These are phyloP conservation scores for Spathaspora boniae DNA, from an alignment of 805 yeast genomes.

Conservation along the genomic window DNA sequence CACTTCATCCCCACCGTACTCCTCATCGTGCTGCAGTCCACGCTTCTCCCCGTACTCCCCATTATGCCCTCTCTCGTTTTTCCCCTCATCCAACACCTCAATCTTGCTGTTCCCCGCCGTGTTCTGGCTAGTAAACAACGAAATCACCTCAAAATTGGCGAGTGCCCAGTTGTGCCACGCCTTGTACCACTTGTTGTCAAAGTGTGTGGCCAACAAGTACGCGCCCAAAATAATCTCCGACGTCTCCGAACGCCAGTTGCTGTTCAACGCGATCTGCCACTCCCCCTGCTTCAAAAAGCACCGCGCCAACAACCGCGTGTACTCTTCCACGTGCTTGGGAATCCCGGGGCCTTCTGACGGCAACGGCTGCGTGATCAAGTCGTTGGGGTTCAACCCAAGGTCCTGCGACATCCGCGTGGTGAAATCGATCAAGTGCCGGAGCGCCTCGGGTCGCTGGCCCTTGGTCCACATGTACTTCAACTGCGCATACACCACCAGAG, in stretches of 20 bases:
- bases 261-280: constrained; percentile 86
- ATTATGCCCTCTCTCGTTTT: constrained; percentile 6
- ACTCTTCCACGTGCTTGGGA: constrained; percentile 73
- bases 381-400: constrained; percentile 81
- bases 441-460: constrained; percentile 83
- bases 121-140: constrained; percentile 44
- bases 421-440: constrained; percentile 81
- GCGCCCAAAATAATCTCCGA: constrained; percentile 88
- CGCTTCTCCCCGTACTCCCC: background rate
- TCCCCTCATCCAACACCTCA: constrained; percentile 15
- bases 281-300: constrained; percentile 98
- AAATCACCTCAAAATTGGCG: constrained; percentile 93
- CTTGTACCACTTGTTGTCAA: constrained; percentile 90
- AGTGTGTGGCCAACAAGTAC: constrained; percentile 89
- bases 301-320: constrained; percentile 82
- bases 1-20: constrained; percentile 10
- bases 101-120: constrained; percentile 11
- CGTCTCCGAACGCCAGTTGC: constrained; percentile 72
- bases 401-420: constrained; percentile 89
- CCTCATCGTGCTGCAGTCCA: constrained; percentile 32
- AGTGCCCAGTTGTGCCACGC: constrained; percentile 99
- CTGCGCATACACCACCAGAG: constrained; percentile 96
- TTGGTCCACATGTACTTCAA: constrained; percentile 96
- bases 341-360: constrained; percentile 72
- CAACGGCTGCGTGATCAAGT: constrained; percentile 79